Conservation (phyloP, 179 eudicot species). For the Camellia oleifera region DNA sequence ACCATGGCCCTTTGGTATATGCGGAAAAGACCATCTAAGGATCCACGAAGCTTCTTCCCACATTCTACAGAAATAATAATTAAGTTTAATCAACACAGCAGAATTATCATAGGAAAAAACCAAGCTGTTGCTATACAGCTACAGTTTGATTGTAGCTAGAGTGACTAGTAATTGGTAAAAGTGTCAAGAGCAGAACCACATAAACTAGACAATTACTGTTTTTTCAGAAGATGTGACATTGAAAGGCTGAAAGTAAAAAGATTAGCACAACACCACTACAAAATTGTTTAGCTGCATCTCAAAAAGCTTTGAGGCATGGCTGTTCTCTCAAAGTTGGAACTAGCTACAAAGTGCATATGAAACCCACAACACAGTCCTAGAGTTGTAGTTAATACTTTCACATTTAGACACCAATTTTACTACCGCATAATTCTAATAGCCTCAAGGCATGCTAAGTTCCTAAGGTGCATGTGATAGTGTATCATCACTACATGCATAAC, state of each 20-base stretch:
- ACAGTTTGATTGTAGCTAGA: not conserved
- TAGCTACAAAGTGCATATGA: no score
- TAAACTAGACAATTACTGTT: not conserved
- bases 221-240: not conserved
- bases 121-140: conserved; percentile 8
- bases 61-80: conserved; percentile 55
- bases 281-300: not conserved
- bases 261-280: not conserved
- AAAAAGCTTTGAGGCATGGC: not conserved
- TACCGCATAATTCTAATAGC: not conserved
- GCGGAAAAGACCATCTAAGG: conserved; percentile 91
- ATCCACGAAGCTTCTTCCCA: conserved; percentile 88
- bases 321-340: no score
- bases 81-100: conserved; percentile 8
- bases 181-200: not conserved
- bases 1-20: conserved; percentile 82
- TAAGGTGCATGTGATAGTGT: not conserved
- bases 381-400: not conserved
- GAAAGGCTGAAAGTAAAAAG: not conserved
- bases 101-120: not conserved
- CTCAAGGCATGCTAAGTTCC: not conserved
- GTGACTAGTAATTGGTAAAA: not conserved
- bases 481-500: not conserved
- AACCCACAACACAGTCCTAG: no score
- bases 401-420: not conserved